Base-by-base conservation (phyloP, 2,329 filamentous ascomycete species). In the Fusarium agapanthi region DNA sequence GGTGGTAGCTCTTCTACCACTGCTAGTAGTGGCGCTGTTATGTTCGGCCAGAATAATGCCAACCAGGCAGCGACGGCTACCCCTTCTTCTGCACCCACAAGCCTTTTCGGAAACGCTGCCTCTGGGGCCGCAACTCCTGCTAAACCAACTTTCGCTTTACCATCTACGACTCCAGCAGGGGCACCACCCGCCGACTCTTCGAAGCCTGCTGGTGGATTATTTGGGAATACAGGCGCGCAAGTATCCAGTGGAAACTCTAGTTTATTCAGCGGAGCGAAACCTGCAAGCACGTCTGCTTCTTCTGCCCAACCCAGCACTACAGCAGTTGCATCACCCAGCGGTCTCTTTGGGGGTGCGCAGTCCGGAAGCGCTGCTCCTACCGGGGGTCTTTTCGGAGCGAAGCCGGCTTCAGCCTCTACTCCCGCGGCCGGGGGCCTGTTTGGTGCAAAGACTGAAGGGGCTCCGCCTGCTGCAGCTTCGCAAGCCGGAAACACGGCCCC, bases 141-240 rank as follows among this genome's bases (percentile, higher is more conserved):
- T n/a, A 88, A 88, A 78, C 84, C 86, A 22, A 67, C 82, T 59
- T 84, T 88, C 61, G 73, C 79, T n/a, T 75, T 88, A 38, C 81
- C 83, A 60, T 89, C 87, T 24, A 89, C 87, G 6, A 89, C 88
- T 40, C 87, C 88, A 22, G 87, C 87, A 28, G 88, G 88, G 40
- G 84, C 85, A n/a, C 88, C 88, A 61, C 86, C 87, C 2, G 76
- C 81, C 10, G 83, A 81, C 60, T 70, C 77, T 28, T 73, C 79
- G 16, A 80, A 80, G 64, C 71, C 80, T 59, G 69, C 73, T 10
- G 56, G 69, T n/a, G 60, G 51, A 51, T 58, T 80, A 13, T 79
- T 79, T 50, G 72, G 73, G 26, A 78, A 76, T 50, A 38, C 64
- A 24, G 58, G 67, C 26, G 61, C 76, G 24, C 71, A 76, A 55